Conservation (phyloP, 208 protist species). For the Strigomonas galati region DNA sequence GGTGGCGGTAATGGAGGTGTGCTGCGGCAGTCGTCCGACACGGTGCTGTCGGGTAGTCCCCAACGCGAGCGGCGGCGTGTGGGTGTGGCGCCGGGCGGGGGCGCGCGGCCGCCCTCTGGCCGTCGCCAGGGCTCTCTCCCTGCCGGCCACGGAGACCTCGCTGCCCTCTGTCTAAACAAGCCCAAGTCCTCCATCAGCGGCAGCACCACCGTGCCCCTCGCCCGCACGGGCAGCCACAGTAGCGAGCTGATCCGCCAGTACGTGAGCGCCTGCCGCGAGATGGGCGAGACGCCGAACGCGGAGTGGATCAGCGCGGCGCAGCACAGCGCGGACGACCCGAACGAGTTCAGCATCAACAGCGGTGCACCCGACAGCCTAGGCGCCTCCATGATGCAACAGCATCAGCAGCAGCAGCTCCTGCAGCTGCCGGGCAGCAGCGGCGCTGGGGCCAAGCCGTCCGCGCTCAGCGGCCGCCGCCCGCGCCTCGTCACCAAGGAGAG, state of each 20-base stretch:
- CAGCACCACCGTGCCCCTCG: slow-evolving; percentile 3
- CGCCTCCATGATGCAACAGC: not conserved
- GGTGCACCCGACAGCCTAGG: slow-evolving; percentile 5
- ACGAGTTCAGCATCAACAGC: not conserved
- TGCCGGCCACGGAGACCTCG: not conserved
- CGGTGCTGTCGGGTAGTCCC: slow-evolving; percentile 3
- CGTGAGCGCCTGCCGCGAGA: slow-evolving; percentile 40
- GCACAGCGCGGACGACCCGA: not conserved
- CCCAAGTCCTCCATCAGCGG: not conserved
- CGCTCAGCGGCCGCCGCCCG: slow-evolving; percentile 9
- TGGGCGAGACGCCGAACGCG: slow-evolving; percentile 54
- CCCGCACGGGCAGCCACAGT: slow-evolving; percentile 8
- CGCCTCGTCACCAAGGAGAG: slow-evolving; percentile 7
- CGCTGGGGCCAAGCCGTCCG: not conserved
- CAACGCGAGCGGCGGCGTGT: not conserved
- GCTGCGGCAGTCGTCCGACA: not conserved
- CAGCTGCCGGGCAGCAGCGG: not conserved
- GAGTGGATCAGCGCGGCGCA: slow-evolving; percentile 38
- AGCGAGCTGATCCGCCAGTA: slow-evolving; percentile 44
- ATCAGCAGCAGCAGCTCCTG: slow-evolving; percentile 1
- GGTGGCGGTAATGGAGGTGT: not conserved
- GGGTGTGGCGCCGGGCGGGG: not conserved
- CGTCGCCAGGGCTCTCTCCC: slow-evolving; percentile 12
- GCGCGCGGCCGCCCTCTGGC: slow-evolving; percentile 7
- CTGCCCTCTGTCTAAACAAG: not conserved